Evolutionary conservation across 495 filamentous ascomycete genomes (phyloP), one percentile per base, ranked within the genome.

Genomic region (Hypoxylon rickii): DNA sequence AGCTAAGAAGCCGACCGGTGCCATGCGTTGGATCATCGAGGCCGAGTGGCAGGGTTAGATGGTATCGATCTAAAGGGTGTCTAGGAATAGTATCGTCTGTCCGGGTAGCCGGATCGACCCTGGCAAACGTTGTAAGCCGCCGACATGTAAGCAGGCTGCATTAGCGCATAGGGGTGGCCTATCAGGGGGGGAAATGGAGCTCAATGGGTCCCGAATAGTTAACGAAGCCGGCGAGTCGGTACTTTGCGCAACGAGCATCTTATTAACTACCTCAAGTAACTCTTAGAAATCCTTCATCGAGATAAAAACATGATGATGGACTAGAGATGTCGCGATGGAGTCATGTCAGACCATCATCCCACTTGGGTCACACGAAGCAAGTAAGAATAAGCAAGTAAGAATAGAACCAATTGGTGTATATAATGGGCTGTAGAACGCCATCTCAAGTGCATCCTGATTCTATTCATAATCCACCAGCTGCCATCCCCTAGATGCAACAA

Each of bases 11-110:
- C 63, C 56, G 6, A 32, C 13, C 1, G 63, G 53, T 7, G 48
- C 52, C 1, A 61, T 50, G 17, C 39, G 51, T 1, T 65, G 63
- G 63, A 58, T 65, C 29, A 65, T 65, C 11, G 63, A 61, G 36
- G 63, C 63, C 0, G 63, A 61, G 22, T 65, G 57, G 63, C 21
- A 55, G 17, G 63, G 52, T 16, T 65, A 58, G 45, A 34, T 29
- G 24, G 10, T 29, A 29, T 29, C n/a, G n/a, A n/a, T n/a, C n/a
- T n/a, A n/a, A n/a, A n/a, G n/a, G n/a, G n/a, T n/a, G n/a, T n/a
- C n/a, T n/a, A n/a, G n/a, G n/a, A n/a, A n/a, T n/a, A n/a, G n/a
- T n/a, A n/a, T n/a, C n/a, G n/a, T n/a, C n/a, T n/a, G n/a, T n/a
- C n/a, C n/a, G n/a, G n/a, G n/a, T n/a, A n/a, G n/a, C n/a, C n/a